phyloP scores from a whole-genome alignment of 768 basidiomycete species.

The Chlorophyllum brunneum region DNA sequence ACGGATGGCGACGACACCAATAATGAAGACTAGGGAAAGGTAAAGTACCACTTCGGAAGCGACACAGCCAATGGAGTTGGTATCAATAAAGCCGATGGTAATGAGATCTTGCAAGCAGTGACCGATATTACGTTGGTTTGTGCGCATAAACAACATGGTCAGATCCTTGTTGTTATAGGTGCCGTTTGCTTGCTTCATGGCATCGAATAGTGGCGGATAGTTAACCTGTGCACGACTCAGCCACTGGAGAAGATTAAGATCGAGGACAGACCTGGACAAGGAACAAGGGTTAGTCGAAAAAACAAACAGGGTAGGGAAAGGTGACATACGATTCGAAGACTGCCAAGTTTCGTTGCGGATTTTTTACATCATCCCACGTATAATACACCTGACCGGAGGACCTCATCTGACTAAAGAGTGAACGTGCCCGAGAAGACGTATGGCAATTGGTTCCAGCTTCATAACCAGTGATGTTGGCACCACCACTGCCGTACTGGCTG shows the following conservation, averaged over 20 bases:
- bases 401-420: slow-evolving; percentile 41
- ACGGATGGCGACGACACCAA: slow-evolving; percentile 92
- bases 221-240: slow-evolving; percentile 75
- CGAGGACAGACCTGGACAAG: slow-evolving; percentile 70
- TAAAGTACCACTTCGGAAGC: slow-evolving; percentile 94
- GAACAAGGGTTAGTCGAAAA: background rate
- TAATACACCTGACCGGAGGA: slow-evolving; percentile 89
- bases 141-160: slow-evolving; percentile 79
- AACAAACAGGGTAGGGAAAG: background rate
- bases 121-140: slow-evolving; percentile 61
- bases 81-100: slow-evolving; percentile 92
- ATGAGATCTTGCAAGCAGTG: slow-evolving; percentile 84
- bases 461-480: slow-evolving; percentile 69
- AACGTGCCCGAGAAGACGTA: slow-evolving; percentile 47
- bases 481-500: slow-evolving; percentile 61
- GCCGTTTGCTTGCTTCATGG: slow-evolving; percentile 63
- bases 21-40: slow-evolving; percentile 93
- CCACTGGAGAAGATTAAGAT: slow-evolving; percentile 83
- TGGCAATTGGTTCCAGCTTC: slow-evolving; percentile 71
- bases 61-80: slow-evolving; percentile 91
- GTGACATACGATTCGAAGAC: slow-evolving; percentile 85
- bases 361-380: slow-evolving; percentile 82
- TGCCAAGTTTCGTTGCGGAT: slow-evolving; percentile 73
- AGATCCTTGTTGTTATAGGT: slow-evolving; percentile 82
- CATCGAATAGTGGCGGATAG: slow-evolving; percentile 81